Base-by-base conservation (phyloP, 345 rosid genomes). In the Acer yangbiense region DNA sequence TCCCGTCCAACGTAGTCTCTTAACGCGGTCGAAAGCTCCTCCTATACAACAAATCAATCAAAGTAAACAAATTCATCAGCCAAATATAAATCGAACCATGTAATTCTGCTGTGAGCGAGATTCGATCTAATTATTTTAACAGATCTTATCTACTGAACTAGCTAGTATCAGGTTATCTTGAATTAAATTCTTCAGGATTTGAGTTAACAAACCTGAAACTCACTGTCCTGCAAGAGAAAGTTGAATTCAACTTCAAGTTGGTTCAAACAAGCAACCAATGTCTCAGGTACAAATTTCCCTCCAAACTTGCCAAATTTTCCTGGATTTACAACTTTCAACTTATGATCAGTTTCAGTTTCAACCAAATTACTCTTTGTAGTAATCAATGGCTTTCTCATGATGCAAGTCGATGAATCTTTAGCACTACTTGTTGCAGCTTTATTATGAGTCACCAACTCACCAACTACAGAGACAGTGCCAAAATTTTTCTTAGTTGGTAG, bases 1-100 rank as follows among this genome's bases (percentile, higher is more conserved):
- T 89, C 97, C 66, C 98, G 79, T 60, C 98, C 98, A 0, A 89
- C 94, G 39, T 92, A 95, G 81, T 93, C 98, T 80, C 87, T 89
- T 68, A 93, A 74, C 9, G 90, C 86, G 9, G 71, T 84, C 5
- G 79, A 72, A 2, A 94, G 89, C 81, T 94, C 97, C 72, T 82
- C 93, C 98, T 94, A 11, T 71, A 21, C 27, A 16, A 54, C 4
- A 43, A 60, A 16, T 6, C 16, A 50, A 29, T 16, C 5, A 13
- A 16, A 21, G 6, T 39, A 35, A 41, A 18, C 18, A 18, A 46
- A 46, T 46, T 43, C 9, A 43, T 43, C 11, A 43, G 46, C 46
- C 46, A 43, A 43, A 43, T 35, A 43, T 43, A 43, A 43, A 9
- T 17, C 10, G 7, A 17, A 29, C 8, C 48, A 41, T 44, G 10